Conservation (phyloP, 495 filamentous ascomycete species). For the Haplographium delicatum region DNA sequence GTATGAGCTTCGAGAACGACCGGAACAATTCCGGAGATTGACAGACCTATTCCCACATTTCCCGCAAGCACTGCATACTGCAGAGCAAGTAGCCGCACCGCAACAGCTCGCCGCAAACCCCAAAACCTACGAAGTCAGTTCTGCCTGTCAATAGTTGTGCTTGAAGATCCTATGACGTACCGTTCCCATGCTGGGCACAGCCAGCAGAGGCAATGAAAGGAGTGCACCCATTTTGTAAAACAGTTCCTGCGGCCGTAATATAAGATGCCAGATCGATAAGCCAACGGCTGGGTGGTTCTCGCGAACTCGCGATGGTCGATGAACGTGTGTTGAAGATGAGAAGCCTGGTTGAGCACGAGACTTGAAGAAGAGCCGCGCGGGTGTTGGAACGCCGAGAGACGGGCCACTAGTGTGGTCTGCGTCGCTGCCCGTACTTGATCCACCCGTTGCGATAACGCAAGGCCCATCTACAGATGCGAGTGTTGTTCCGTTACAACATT, state of each 20-base stretch:
- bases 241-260: background rate
- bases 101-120: conserved; percentile 82
- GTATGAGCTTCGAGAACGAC: background rate
- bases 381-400: too few species aligned
- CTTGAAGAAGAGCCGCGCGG: background rate
- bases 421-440: too few species aligned
- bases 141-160: conserved; percentile 5
- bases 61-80: conserved; percentile 89
- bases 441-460: too few species aligned
- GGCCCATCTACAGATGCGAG: too few species aligned
- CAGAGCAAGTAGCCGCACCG: conserved; percentile 90
- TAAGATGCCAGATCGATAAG: background rate
- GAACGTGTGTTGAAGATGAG: too few species aligned
- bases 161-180: conserved; percentile 44
- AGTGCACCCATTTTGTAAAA: conserved; percentile 87
- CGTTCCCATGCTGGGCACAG: conserved; percentile 77
- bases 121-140: conserved; percentile 53
- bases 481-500: too few species aligned
- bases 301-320: too few species aligned
- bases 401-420: too few species aligned
- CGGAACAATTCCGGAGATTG: background rate
- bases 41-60: conserved; percentile 91
- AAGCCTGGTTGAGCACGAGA: background rate
- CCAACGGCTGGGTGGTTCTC: background rate
- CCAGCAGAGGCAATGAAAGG: conserved; percentile 83